Evolutionary conservation across 2,329 filamentous ascomycete species (phyloP).

Genomic region (Colletotrichum costaricense): DNA sequence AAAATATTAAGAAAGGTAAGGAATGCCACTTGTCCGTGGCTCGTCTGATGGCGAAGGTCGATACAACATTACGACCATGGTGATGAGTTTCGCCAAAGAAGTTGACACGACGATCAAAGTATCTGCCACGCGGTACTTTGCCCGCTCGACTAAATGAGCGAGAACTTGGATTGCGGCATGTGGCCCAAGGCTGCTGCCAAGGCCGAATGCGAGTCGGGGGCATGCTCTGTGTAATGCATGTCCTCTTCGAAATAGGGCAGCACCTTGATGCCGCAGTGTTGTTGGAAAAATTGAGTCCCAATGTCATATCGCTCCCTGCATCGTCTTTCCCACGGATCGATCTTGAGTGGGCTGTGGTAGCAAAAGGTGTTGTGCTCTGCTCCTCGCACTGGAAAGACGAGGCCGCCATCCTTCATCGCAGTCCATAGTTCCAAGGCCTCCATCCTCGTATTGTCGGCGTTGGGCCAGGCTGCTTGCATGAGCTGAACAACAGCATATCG

Average conservation of each 20-base stretch:
- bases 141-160: conserved; percentile 24
- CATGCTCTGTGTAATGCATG: conserved; percentile 54
- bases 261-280: conserved; percentile 51
- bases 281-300: conserved; percentile 49
- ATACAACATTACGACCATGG: background rate
- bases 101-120: background rate
- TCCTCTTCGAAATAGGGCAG: conserved; percentile 57
- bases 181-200: conserved; percentile 33
- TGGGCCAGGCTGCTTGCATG: conserved; percentile 48
- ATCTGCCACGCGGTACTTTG: background rate
- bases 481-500: conserved; percentile 56
- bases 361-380: conserved; percentile 53
- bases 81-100: background rate
- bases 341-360: conserved; percentile 56
- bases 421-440: conserved; percentile 52
- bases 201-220: conserved; percentile 41
- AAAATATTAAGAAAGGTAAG: background rate
- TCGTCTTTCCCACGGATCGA: conserved; percentile 56
- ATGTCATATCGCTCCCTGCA: conserved; percentile 54
- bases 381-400: conserved; percentile 50
- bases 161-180: conserved; percentile 29
- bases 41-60: background rate
- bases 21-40: conserved; percentile 14
- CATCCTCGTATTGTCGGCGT: conserved; percentile 48
- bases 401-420: conserved; percentile 47